Conservation (phyloP, 2,329 filamentous ascomycete species). For the Seiridium unicorne region DNA sequence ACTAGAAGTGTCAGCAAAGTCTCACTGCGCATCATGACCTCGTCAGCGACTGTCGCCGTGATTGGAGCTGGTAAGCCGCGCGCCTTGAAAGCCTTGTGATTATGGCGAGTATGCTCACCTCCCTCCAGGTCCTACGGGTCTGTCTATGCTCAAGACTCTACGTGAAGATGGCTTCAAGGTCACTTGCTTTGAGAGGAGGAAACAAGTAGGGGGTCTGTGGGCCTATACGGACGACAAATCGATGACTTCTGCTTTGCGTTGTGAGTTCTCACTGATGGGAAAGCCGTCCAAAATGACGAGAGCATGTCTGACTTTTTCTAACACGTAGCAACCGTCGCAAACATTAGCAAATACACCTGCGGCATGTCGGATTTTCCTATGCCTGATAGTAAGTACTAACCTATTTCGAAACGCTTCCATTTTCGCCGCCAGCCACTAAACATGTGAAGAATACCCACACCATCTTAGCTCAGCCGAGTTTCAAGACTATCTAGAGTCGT, state of each 20-base stretch:
- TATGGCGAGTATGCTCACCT: not conserved
- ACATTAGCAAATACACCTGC: slow-evolving; percentile 37
- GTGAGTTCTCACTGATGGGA: slow-evolving; percentile 15
- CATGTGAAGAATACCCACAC: slow-evolving; percentile 21
- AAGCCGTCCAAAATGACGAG: slow-evolving; percentile 5
- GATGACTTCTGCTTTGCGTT: slow-evolving; percentile 31
- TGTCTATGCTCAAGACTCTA: slow-evolving; percentile 36
- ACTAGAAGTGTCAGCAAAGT: too few relatives aligned
- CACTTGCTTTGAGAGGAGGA: slow-evolving; percentile 35
- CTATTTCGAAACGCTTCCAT: not conserved
- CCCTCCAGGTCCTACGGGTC: slow-evolving; percentile 23
- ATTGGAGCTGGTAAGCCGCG: slow-evolving; percentile 18
- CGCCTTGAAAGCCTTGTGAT: not conserved
- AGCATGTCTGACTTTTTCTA: too few relatives aligned
- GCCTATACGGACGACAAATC: slow-evolving; percentile 34
- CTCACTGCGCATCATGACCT: not conserved
- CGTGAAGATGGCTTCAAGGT: slow-evolving; percentile 42
- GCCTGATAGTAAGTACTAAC: slow-evolving; percentile 30
- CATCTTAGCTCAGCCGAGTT: slow-evolving; percentile 23
- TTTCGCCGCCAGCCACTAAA: not conserved
- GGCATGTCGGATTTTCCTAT: slow-evolving; percentile 41
- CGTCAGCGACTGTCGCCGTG: slow-evolving; percentile 16
- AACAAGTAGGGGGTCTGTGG: slow-evolving; percentile 42
- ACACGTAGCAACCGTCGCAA: slow-evolving; percentile 26
- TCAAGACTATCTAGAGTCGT: slow-evolving; percentile 38